Conservation (phyloP, 495 filamentous ascomycete genomes). For the Amniculicola lignicola region DNA sequence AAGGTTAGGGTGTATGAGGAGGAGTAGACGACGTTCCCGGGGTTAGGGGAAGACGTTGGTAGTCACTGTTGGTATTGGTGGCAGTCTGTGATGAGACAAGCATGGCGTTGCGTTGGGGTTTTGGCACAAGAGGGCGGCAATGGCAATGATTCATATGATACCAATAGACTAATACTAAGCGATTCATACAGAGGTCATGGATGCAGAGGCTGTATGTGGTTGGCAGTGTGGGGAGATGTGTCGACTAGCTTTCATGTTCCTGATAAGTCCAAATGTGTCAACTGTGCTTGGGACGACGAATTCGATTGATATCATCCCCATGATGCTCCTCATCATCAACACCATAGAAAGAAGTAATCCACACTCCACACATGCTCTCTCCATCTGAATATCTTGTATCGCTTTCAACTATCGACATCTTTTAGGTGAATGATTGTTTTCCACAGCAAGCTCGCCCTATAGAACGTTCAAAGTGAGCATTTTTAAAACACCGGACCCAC, state of each 20-base stretch:
- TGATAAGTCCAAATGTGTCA: too few species aligned
- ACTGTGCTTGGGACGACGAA: not conserved
- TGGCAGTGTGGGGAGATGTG: too few species aligned
- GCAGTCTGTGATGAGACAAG: not conserved
- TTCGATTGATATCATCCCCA: not conserved
- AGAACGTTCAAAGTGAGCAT: too few species aligned
- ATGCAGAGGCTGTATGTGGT: not conserved
- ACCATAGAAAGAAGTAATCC: too few species aligned
- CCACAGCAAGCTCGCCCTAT: too few species aligned
- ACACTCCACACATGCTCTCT: too few species aligned
- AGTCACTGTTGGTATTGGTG: not conserved
- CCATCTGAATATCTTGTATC: too few species aligned
- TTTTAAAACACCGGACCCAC: too few species aligned
- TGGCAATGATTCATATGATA: not conserved
- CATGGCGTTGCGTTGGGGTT: not conserved
- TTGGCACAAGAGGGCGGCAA: not conserved
- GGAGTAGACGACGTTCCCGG: not conserved
- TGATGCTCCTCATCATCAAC: not conserved
- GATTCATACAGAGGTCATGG: not conserved
- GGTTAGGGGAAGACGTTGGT: not conserved
- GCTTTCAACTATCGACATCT: too few species aligned
- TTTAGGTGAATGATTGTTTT: too few species aligned
- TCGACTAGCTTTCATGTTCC: too few species aligned
- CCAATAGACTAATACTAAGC: slow-evolving; percentile 6
- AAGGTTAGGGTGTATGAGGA: slow-evolving; percentile 70